These are phyloP conservation scores for Aquanectria penicillioides DNA, from an alignment of 2,329 filamentous ascomycete species.

Conservation along the genomic window DNA sequence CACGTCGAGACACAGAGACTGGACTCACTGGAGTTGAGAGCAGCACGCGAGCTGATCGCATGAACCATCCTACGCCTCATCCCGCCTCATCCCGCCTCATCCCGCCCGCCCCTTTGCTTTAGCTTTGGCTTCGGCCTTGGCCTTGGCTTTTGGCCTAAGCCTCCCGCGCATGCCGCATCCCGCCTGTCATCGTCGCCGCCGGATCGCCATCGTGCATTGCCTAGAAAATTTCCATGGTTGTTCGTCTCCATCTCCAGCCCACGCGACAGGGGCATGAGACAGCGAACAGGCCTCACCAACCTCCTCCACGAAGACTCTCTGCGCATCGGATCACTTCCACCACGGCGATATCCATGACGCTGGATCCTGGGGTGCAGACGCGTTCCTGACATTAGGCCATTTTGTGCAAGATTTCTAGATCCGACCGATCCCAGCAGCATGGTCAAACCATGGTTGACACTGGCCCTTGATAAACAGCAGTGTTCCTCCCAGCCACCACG, in stretches of 20 bases:
- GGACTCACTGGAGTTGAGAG: no score
- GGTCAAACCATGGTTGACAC: not conserved
- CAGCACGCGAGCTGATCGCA: not conserved
- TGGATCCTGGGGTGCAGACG: constrained; percentile 1
- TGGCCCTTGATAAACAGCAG: no score
- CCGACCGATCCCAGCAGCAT: not conserved
- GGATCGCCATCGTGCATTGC: not conserved
- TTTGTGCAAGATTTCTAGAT: not conserved
- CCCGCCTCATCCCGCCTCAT: not conserved
- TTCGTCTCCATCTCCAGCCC: not conserved
- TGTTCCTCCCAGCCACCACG: constrained; percentile 6
- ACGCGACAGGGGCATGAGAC: constrained; percentile 1
- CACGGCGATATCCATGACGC: not conserved
- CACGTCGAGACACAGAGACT: no score
- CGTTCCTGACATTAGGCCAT: constrained; percentile 4
- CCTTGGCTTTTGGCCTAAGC: not conserved
- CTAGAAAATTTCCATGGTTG: not conserved
- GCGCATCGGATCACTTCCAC: not conserved
- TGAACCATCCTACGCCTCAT: constrained; percentile 8
- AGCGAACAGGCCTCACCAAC: not conserved
- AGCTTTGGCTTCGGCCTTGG: no score
- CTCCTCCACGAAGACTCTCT: no score
- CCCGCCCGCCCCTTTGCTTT: not conserved
- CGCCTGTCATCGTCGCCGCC: not conserved
- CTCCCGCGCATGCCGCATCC: not conserved